Evolutionary conservation across 2,329 filamentous ascomycete species (phyloP), one percentile per base, ranked within the genome.

Genomic region (Colletotrichum navitas): DNA sequence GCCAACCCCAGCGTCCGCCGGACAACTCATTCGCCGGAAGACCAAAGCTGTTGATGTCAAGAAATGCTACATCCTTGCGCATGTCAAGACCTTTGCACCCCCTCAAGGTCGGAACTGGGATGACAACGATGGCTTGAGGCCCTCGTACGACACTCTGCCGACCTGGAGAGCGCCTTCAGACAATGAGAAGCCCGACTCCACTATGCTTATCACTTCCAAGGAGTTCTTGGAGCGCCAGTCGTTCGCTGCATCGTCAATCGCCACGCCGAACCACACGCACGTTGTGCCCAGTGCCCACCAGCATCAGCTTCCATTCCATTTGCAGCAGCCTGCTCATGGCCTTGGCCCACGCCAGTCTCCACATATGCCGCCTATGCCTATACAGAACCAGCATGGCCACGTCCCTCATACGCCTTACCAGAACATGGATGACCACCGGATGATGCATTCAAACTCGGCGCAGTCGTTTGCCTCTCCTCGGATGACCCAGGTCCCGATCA

Each of bases 391-490:
- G 72, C 92, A 93, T 68, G 88, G 89, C 5, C 92, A 92, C 74
- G 88, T 87, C 7, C 88, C 90, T 52, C 89, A 89, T 63, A 87
- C 87, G 21, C 88, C 89, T 3, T 93, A 91, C 75, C 93, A 91
- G 76, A 91, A 90, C 71, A 90, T 91, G 75, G 95, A 97, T 75
- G 93, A 94, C 70, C 93, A 95, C 78, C 90, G 94, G 63, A 97
- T 98, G 93, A 93, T 96, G 83, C 93, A 93, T 69, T 93, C 91
- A 8, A 94, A 92, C 75, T 94, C 93, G 32, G 91, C 91, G 4
- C 94, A 95, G 76, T 94, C 94, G 3, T 96, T 94, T 80, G 92
- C 93, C 11, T 97, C 95, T 21, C 94, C 95, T 60, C 90, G 94
- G 62, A 88, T 94, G 76, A 88, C 90, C 63, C 92, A 91, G 74